These are phyloP conservation scores for Phallus indusiatus DNA, from an alignment of 768 basidiomycete species.

Conservation along the genomic window DNA sequence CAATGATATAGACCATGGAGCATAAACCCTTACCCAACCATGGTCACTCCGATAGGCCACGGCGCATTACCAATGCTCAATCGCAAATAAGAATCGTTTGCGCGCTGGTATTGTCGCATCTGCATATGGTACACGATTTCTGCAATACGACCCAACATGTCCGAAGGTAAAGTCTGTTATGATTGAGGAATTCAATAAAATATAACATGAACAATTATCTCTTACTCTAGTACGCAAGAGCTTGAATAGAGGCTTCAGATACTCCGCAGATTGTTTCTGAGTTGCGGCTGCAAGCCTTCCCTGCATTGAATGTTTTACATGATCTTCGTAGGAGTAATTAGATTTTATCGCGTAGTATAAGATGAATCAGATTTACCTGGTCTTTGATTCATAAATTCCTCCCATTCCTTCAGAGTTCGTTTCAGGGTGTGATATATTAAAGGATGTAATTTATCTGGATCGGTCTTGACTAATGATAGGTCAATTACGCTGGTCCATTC, in stretches of 20 bases:
- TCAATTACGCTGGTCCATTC: conserved; percentile 55
- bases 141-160: conserved; percentile 77
- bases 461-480: conserved; percentile 71
- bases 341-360: background rate
- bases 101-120: conserved; percentile 85
- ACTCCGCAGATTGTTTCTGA: conserved; percentile 91
- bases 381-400: conserved; percentile 85
- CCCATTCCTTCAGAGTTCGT: conserved; percentile 92
- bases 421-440: conserved; percentile 95
- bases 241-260: conserved; percentile 95
- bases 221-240: conserved; percentile 76
- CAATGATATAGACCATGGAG: background rate
- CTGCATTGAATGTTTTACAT: conserved; percentile 79
- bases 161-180: conserved; percentile 62
- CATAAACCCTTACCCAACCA: conserved; percentile 73
- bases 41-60: conserved; percentile 99
- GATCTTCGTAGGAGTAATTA: conserved; percentile 37
- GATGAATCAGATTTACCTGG: conserved; percentile 48
- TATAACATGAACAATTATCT: conserved; percentile 10
- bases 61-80: conserved; percentile 97
- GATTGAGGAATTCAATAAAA: background rate
- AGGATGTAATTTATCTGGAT: conserved; percentile 93
- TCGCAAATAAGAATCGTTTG: conserved; percentile 95
- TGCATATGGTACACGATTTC: conserved; percentile 98
- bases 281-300: conserved; percentile 94